Base-by-base conservation (phyloP, 2,329 filamentous ascomycete genomes). In the Orbilia blumenaviensis region DNA sequence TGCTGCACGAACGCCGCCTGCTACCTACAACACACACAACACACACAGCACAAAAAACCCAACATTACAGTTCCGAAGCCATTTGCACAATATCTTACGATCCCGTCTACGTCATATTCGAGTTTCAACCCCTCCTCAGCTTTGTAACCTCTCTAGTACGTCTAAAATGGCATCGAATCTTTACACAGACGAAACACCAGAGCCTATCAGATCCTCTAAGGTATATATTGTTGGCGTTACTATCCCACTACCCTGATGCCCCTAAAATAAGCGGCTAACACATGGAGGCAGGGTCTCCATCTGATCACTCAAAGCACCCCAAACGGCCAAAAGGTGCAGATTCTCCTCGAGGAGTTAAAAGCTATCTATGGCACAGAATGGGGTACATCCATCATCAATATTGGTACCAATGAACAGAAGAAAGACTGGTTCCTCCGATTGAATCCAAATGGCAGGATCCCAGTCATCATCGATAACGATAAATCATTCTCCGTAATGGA, bases 301-400 rank as follows among this genome's bases (percentile, higher is more conserved):
- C 81, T 88, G 2, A 83, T 88, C 79, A 87, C 86, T 0, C 82
- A 83, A 79, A 84, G 81, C 78, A 87, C 86, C 1, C 86, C 85
- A 42, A 87, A 87, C 80, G 85, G 86, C 27, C 83, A 85, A 76
- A 86, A 86, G 21, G 84, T 86, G 1, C 85, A 86, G 79, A 87
- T 87, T 79, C 81, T 87, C 77, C 84, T 87, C n/a, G 86, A 88
- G 78, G 86, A 88, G 79, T 82, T 88, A 23, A 84, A 84, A 44
- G 84, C 85, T 14, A 77, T 81, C 27, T 88, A 88, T 79, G 85
- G 84, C 48, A 85, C 83, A 1, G 79, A 85, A 69, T 87, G 84
- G 83, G 85, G 83, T 0, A 85, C 83, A 2, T 85, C 83, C 1
- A 58, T 86, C n/a, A 85, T 86, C 78, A 82, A 87, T 80, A 86